Evolutionary conservation across 257 asterid genomes (phyloP).

Genomic region (Echium plantagineum): DNA sequence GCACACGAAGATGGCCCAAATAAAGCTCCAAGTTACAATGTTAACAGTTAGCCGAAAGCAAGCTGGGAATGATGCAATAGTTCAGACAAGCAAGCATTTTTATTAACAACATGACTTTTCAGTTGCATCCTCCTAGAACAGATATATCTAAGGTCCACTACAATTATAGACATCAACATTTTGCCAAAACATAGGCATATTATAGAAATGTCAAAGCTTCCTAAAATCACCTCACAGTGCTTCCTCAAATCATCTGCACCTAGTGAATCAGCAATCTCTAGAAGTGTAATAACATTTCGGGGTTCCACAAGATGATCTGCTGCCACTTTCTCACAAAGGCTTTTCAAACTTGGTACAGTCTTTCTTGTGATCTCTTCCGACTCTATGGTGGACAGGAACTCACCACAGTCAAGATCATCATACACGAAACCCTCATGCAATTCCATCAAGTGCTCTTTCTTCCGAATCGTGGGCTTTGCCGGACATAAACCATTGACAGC

Average conservation of each 20-base stretch:
- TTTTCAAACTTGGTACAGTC: conserved; percentile 61
- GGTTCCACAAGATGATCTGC: conserved; percentile 90
- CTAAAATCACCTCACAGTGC: conserved; percentile 47
- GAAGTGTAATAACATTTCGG: conserved; percentile 61
- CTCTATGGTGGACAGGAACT: conserved; percentile 17
- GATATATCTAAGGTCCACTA: neutral
- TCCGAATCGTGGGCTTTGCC: conserved; percentile 21
- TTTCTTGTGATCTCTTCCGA: conserved; percentile 24
- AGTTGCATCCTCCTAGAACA: too few relatives aligned
- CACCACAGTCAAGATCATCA: conserved; percentile 52
- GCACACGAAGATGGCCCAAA: neutral
- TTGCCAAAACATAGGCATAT: neutral
- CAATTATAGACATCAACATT: neutral
- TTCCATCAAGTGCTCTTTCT: conserved; percentile 41
- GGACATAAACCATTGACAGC: conserved; percentile 20
- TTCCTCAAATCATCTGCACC: conserved; percentile 73
- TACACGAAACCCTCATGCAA: conserved; percentile 48
- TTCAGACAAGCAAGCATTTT: neutral
- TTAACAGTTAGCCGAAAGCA: neutral
- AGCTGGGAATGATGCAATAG: neutral
- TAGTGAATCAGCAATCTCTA: conserved; percentile 85
- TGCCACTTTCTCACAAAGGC: conserved; percentile 77
- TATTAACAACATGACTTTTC: neutral
- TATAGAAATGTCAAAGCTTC: conserved; percentile 1
- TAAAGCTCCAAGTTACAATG: neutral